Evolutionary conservation across 1,284 basidiomycete genomes (phyloP).

Genomic region (Uromyces viciae-fabae): DNA sequence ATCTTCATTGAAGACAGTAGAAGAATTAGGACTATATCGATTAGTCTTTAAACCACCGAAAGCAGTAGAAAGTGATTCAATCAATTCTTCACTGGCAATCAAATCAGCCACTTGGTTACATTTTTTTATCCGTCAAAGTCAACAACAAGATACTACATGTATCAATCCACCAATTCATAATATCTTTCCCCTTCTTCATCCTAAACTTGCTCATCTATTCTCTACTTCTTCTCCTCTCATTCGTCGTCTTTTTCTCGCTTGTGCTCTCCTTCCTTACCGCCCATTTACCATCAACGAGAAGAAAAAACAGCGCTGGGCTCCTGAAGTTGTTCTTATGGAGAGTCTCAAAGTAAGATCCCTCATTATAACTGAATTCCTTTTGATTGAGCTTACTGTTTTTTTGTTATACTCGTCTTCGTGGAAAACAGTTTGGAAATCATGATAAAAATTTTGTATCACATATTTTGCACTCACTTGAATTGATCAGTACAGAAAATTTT

Average conservation of each 20-base stretch:
- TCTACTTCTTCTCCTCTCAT: not conserved
- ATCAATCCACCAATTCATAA: not conserved
- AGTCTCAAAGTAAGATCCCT: conserved; percentile 28
- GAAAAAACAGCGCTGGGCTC: conserved; percentile 25
- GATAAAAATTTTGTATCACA: conserved; percentile 24
- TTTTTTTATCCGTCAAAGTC: not conserved
- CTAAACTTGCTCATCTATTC: not conserved
- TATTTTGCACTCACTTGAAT: not conserved
- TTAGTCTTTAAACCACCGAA: conserved; percentile 18
- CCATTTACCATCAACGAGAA: not conserved
- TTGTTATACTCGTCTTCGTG: not conserved
- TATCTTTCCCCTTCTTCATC: not conserved
- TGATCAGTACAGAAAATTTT: not conserved
- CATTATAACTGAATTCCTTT: not conserved
- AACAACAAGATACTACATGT: not conserved
- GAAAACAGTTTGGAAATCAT: conserved; percentile 28
- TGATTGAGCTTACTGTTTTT: not conserved
- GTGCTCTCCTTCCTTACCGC: conserved; percentile 21
- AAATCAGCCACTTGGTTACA: not conserved
- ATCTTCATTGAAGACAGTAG: conserved; percentile 42
- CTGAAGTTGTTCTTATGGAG: conserved; percentile 21
- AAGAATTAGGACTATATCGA: conserved; percentile 18
- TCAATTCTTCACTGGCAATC: not conserved
- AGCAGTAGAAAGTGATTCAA: not conserved
- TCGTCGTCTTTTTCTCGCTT: conserved; percentile 26